Base-by-base conservation (phyloP, 2,329 filamentous ascomycete species). In the Zymoseptoria tritici region DNA sequence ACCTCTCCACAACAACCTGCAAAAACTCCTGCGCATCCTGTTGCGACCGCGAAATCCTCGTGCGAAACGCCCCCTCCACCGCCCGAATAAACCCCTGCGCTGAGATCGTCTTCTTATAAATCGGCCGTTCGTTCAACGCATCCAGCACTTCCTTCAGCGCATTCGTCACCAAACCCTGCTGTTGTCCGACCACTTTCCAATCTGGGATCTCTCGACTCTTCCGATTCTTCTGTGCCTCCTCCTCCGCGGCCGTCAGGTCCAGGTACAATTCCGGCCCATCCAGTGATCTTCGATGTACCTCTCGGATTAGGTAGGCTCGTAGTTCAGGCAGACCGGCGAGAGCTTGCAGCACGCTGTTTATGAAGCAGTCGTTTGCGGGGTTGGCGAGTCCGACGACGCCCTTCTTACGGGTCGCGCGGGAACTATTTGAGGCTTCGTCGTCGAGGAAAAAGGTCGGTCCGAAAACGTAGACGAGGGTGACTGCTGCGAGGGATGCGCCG, bases 11-110 rank as follows among this genome's bases (percentile, higher is more conserved):
- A 11, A 99, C 88, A 55, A 97, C 87, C 76, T 99, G 94, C 58
- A 99, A 77, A 64, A 99, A 97, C 74, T 99, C 94, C 71, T 99
- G 94, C 9, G 94, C 94, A 77, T 99, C 94, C 75, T 99, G 94
- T 75, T 99, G 94, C 71, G 94, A 91, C 57, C 93, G 83, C 72
- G 90, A 97, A 68, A 99, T 96, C 68, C 90, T 86, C 69, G 95
- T 93, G 58, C 85, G 85, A 71, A 97, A 99, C 0, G 93, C 91
- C 29, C 80, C 79, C 77, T 99, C 94, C 56, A 99, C 79, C 0
- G 89, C 87, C 63, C 83, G 80, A 51, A 99, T 88, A 71, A 99
- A 97, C 0, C 83, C 82, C n/a, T 85, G 83, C 2, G 93, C 91
- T 16, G 90, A 91, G 58, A 97, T 95, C 0, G 91, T 94, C 79